Base-by-base conservation (phyloP, 2,329 filamentous ascomycete species). In the Claviceps maximensis region DNA sequence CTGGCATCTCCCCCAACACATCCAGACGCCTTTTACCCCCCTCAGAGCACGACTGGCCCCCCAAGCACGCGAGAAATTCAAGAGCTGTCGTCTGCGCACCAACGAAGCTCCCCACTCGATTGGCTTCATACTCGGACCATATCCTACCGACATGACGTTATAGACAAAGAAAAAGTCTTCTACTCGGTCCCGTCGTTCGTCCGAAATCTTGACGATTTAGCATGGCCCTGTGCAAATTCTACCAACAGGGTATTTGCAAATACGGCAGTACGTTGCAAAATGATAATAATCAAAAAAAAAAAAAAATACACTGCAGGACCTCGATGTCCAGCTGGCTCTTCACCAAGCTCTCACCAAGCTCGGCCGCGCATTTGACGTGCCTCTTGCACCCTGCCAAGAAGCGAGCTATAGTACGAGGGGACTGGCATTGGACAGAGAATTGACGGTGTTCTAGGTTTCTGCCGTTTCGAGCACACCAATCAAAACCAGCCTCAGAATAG, bases 401-500 rank as follows among this genome's bases (percentile, higher is more conserved):
- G 23, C 2, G n/a, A 49, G 27, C 41, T 31, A n/a, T 4, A 45
- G 19, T 4, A n/a, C 13, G 2, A 15, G 7, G 12, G 7, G 12
- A 45, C 21, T 25, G 21, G 6, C 36, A n/a, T n/a, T 25, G 42
- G 17, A 45, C 23, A 25, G 13, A 29, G 7, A 31, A 33, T 31
- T 46, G 38, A 50, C 41, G 3, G 21, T 44, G 2, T 23, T 17
- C 9, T 36, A 82, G 79, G 69, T 47, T 70, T 62, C 49, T 82
- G 79, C 61, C 70, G 74, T 53, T 78, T 74, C 60, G 77, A 82
- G 53, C 77, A 82, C 58, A 75, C 68, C 55, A 61, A 60, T 54
- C 63, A 66, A 45, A 70, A 66, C 51, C 65, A 67, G 57, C 50
- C 60, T 36, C 63, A 61, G 56, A 84, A 84, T 61, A 77, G 82